Conservation (phyloP, 306 rosid genomes). For the Cucurbita moschata region DNA sequence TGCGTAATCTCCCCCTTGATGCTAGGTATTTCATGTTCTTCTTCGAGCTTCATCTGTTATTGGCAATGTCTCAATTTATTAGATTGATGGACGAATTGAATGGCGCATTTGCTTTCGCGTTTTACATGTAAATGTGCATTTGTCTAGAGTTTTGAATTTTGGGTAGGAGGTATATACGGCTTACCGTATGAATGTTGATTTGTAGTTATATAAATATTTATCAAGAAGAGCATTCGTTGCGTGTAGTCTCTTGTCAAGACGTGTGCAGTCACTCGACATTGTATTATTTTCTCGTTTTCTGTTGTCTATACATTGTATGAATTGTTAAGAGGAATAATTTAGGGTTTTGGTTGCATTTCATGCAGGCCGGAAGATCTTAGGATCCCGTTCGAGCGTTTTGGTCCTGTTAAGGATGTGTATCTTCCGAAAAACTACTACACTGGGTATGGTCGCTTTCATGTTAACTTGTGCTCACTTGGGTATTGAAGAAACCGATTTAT, state of each 20-base stretch:
- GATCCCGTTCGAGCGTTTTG: slow-evolving; percentile 80
- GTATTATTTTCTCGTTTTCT: not conserved
- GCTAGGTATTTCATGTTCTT: slow-evolving; percentile 39
- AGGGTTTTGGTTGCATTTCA: not conserved
- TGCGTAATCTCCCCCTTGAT: slow-evolving; percentile 89
- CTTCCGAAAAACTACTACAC: slow-evolving; percentile 88
- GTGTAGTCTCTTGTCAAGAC: not conserved
- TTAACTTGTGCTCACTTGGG: not conserved
- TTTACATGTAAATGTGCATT: not conserved
- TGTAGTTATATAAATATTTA: not conserved
- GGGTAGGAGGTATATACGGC: not conserved
- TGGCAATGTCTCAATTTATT: not conserved
- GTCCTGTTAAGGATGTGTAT: slow-evolving; percentile 95
- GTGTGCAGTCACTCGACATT: not conserved
- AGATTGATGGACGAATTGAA: not conserved
- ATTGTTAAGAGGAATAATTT: not conserved
- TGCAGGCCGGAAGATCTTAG: slow-evolving; percentile 80
- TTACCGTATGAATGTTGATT: not conserved
- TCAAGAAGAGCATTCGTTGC: not conserved
- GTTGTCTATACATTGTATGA: not conserved
- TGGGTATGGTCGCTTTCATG: slow-evolving; percentile 33
- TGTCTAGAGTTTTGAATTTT: not conserved
- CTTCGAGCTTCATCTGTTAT: not conserved
- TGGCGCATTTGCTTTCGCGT: not conserved
- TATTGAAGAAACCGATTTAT: not conserved